A percentile compares a stretch with the other conserved stretches of the same genome.
Conservation (phyloP, 2,329 filamentous ascomycete genomes). For the Piedraia hortae region DNA sequence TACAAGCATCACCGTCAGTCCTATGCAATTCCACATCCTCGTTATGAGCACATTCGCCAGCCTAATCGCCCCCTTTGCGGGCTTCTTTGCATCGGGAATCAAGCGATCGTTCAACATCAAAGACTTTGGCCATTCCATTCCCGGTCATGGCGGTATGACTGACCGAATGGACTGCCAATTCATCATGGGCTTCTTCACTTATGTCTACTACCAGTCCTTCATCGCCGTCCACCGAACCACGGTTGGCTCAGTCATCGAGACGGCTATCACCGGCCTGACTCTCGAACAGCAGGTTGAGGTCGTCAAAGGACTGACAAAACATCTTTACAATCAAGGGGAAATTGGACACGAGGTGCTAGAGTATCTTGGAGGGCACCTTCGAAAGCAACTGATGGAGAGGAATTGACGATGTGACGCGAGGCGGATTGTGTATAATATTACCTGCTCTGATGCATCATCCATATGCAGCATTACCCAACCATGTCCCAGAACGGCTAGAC, state of each 20-base stretch:
- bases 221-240: constrained; percentile 68
- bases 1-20: constrained; percentile 48
- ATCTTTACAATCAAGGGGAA: constrained; percentile 34
- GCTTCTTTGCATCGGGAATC: constrained; percentile 90
- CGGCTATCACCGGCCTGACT: constrained; percentile 66
- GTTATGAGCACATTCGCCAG: constrained; percentile 82
- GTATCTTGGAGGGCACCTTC: constrained; percentile 11
- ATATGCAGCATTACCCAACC: no score
- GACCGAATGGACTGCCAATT: constrained; percentile 99
- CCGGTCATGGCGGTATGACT: constrained; percentile 90
- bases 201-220: constrained; percentile 93
- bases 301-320: constrained; percentile 32
- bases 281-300: constrained; percentile 73
- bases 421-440: no score
- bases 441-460: no score
- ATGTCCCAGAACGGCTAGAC: no score
- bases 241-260: constrained; percentile 69
- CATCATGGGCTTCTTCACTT: constrained; percentile 97
- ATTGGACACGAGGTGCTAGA: constrained; percentile 24
- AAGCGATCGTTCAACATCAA: constrained; percentile 99
- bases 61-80: constrained; percentile 85
- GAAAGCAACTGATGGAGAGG: constrained; percentile 2
- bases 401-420: no score
- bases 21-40: constrained; percentile 82
- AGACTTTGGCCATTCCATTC: constrained; percentile 95